Evolutionary conservation across 1,284 basidiomycete genomes (phyloP).

Genomic region (Pulchroboletus neoregius): DNA sequence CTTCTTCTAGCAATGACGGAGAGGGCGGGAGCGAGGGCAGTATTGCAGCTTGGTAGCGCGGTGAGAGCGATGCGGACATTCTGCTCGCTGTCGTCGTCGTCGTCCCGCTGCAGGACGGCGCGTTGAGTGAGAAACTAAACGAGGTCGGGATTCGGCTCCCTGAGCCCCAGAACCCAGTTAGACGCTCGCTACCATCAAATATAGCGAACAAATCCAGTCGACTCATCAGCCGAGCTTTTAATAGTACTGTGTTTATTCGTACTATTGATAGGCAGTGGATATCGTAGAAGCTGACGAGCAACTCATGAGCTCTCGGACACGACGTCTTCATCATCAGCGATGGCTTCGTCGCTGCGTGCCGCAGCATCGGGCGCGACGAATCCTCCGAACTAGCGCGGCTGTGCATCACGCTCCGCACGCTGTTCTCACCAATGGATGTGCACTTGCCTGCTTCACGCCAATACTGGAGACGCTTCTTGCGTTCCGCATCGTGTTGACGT

Average conservation of each 20-base stretch:
- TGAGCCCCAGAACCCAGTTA: slow-evolving; percentile 12
- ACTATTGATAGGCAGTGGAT: too few species aligned
- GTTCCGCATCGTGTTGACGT: slow-evolving; percentile 67
- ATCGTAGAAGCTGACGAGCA: too few species aligned
- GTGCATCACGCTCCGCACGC: not conserved
- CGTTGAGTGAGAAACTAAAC: slow-evolving; percentile 6
- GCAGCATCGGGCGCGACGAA: not conserved
- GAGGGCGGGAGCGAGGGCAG: slow-evolving; percentile 40
- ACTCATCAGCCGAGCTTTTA: too few species aligned
- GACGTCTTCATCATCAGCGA: not conserved
- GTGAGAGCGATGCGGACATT: slow-evolving; percentile 23
- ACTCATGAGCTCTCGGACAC: too few species aligned
- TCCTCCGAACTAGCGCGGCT: not conserved
- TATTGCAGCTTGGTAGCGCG: slow-evolving; percentile 15
- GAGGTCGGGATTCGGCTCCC: slow-evolving; percentile 15
- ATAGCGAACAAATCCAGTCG: not conserved
- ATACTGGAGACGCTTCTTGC: slow-evolving; percentile 79
- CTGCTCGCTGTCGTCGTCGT: slow-evolving; percentile 16
- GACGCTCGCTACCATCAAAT: not conserved
- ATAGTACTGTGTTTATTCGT: too few species aligned
- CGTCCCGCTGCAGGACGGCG: not conserved
- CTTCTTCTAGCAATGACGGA: slow-evolving; percentile 42
- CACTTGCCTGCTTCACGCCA: slow-evolving; percentile 44
- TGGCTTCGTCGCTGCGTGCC: not conserved
- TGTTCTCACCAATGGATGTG: not conserved